Evolutionary conservation across 164 flowering plant genomes (phyloP), one percentile per base, ranked within the genome.

Genomic region (Echeveria elegans): DNA sequence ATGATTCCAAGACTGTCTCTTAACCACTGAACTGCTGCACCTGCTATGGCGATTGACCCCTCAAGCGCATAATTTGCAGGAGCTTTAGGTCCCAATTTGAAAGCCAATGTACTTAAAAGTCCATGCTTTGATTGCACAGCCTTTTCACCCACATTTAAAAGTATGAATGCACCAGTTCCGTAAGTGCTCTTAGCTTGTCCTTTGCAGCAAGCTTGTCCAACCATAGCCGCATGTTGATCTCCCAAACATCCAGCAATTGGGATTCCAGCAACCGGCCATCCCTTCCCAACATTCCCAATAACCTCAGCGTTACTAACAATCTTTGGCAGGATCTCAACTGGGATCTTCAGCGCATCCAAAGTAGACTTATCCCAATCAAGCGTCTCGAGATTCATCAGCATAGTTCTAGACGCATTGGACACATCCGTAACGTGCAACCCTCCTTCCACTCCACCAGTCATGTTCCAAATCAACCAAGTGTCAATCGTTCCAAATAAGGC

Each of bases 11-110:
- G 90, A 60, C 96, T 70, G 63, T 94, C 99, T 70, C 99, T 82
- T 0, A 94, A 86, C 97, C 99, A 91, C 79, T 92, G 99, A 62
- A 95, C 99, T 21, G 97, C 97, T 36, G 99, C 99, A 47, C 97
- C 97, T 14, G 99, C 94, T 66, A 92, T 95, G 5, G 97, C 96
- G 65, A 95, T 92, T 0, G 97, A 95, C 4, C 99, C 99, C 71
- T 95, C 99, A 15, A 95, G 73, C 34, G 97, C 99, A 76, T 95
- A 95, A 67, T 88, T 87, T 1, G 90, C 68, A 7, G 87, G 86
- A 11, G 90, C 90, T 32, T 81, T 58, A 9, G 94, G 94, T 0
- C 97, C 99, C 21, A 95, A 89, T 77, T 92, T 95, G 75, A 71
- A 95, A 6, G 99, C 92, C 23, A 92, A 0, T 11, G 99, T 91